These are phyloP conservation scores for Beauveria bassiana DNA, from an alignment of 2,329 filamentous ascomycete species.

Conservation along the genomic window DNA sequence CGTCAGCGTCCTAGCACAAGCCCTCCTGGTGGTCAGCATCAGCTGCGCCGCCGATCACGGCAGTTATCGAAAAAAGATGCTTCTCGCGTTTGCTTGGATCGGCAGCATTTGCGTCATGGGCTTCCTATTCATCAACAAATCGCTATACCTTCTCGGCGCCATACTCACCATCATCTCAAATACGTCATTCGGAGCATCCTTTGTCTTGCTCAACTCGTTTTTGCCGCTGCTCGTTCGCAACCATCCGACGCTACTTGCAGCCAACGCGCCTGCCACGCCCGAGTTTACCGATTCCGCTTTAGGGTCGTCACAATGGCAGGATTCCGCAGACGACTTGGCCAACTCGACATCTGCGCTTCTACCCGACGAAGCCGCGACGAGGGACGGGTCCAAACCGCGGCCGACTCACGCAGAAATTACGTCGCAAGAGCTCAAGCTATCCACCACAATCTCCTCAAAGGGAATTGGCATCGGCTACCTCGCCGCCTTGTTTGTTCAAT, in stretches of 20 bases:
- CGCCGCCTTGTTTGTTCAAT: constrained; percentile 77
- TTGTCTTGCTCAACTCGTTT: constrained; percentile 93
- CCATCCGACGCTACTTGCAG: constrained; percentile 51
- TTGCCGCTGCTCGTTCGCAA: constrained; percentile 83
- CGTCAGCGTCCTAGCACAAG: constrained; percentile 80
- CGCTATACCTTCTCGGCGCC: constrained; percentile 72
- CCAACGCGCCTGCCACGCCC: constrained; percentile 20
- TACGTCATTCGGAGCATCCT: constrained; percentile 89
- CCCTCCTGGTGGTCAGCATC: constrained; percentile 88
- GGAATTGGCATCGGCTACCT: constrained; percentile 93
- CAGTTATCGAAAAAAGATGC: constrained; percentile 78
- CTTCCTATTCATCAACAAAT: constrained; percentile 70
- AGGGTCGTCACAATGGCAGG: constrained; percentile 29
- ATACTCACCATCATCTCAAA: constrained; percentile 85
- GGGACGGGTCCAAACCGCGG: constrained; percentile 25
- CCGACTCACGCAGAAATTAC: constrained; percentile 45
- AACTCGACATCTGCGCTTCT: constrained; percentile 43
- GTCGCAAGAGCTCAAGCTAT: constrained; percentile 65
- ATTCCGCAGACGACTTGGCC: constrained; percentile 24
- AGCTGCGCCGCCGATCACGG: constrained; percentile 94
- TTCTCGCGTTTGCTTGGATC: constrained; percentile 75
- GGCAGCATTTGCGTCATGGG: constrained; percentile 81
- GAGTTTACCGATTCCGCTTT: constrained; percentile 23
- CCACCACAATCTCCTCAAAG: constrained; percentile 82
- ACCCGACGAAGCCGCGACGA: constrained; percentile 22